phyloP scores from a whole-genome alignment of 345 rosid genomes.

The Salix exigua region DNA sequence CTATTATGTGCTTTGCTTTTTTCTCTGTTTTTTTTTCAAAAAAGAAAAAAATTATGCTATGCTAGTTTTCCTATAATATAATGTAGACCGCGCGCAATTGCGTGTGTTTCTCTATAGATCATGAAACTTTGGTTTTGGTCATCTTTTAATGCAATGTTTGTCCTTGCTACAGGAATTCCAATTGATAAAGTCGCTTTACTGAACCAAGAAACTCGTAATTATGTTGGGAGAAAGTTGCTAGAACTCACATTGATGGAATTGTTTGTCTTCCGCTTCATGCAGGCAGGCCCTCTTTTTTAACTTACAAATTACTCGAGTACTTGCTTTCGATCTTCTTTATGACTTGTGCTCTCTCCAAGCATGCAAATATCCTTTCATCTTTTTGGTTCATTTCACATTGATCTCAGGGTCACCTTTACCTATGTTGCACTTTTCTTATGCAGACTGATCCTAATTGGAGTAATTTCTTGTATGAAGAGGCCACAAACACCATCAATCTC shows the following conservation, averaged over 20 bases:
- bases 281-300: conserved; percentile 32
- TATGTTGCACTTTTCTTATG: conserved; percentile 16
- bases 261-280: conserved; percentile 90
- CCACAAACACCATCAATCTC: conserved; percentile 66
- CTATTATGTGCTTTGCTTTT: background rate
- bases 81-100: background rate
- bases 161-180: conserved; percentile 56
- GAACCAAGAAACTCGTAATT: conserved; percentile 69
- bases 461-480: conserved; percentile 74
- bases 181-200: conserved; percentile 82
- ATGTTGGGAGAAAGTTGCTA: conserved; percentile 77
- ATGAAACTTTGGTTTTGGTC: background rate
- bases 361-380: background rate
- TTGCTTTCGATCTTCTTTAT: background rate
- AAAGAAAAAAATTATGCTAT: background rate
- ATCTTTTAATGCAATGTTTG: background rate
- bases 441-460: conserved; percentile 99
- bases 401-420: conserved; percentile 3
- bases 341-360: background rate
- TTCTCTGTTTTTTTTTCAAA: too few species aligned
- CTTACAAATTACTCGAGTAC: background rate
- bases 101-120: background rate
- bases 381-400: background rate
- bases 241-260: conserved; percentile 84
- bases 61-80: background rate